Conservation (phyloP, 2,329 filamentous ascomycete genomes). For the Fusarium papillatum region DNA sequence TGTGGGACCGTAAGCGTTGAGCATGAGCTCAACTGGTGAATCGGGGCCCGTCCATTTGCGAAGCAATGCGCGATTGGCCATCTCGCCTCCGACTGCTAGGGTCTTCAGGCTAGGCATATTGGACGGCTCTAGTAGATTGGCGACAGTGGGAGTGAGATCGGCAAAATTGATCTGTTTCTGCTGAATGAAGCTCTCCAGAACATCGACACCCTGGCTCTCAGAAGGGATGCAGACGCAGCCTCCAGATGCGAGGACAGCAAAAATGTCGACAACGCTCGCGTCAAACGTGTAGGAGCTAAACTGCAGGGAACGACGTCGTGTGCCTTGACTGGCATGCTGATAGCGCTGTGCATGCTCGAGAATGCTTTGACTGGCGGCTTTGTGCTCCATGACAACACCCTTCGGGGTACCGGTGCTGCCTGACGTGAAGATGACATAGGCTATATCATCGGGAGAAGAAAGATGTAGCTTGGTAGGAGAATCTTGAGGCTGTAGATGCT, state of each 20-base stretch:
- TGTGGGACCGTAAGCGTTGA: constrained; percentile 6
- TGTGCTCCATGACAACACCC: background rate
- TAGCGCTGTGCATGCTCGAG: background rate
- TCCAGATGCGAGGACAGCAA: constrained; percentile 15
- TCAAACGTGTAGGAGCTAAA: constrained; percentile 23
- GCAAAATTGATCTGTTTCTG: background rate
- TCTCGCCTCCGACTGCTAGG: background rate
- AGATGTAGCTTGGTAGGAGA: fast-evolving
- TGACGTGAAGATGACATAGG: background rate
- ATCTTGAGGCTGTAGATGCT: background rate
- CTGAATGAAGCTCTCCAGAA: background rate
- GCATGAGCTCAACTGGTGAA: background rate
- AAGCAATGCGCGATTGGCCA: background rate
- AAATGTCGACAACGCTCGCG: constrained; percentile 9
- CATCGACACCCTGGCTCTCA: constrained; percentile 4
- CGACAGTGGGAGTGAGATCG: constrained; percentile 8
- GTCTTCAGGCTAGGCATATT: background rate
- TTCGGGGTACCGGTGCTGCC: background rate
- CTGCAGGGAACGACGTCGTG: constrained; percentile 1
- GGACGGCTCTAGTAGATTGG: background rate
- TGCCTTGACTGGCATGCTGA: background rate
- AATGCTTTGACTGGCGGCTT: background rate
- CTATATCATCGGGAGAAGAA: background rate
- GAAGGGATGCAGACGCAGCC: constrained; percentile 25
- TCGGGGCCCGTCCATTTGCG: background rate